phyloP scores from a whole-genome alignment of 495 filamentous ascomycete genomes.

The Penicillium argentinense region DNA sequence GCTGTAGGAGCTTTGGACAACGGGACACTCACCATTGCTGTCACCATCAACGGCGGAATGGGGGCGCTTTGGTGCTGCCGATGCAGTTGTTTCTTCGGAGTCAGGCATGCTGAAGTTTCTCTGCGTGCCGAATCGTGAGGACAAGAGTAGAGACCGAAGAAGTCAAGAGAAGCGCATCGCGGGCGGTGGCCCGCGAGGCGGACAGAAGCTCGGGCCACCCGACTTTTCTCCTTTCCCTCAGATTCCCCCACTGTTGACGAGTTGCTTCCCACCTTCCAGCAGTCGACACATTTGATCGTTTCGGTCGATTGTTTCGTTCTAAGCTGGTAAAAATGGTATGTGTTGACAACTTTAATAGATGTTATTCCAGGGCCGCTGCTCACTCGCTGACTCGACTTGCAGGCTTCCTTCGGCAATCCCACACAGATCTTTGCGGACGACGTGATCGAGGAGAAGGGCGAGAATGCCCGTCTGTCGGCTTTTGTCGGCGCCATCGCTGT shows the following conservation, averaged over 20 bases:
- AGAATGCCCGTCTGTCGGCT: constrained; percentile 96
- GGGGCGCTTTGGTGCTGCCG: constrained; percentile 31
- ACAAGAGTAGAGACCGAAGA: constrained; percentile 1
- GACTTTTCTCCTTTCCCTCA: constrained; percentile 40
- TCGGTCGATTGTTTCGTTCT: constrained; percentile 23
- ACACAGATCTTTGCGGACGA: constrained; percentile 99
- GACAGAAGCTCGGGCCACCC: constrained; percentile 41
- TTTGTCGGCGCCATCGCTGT: constrained; percentile 98
- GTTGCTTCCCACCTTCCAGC: constrained; percentile 20
- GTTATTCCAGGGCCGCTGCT: not conserved
- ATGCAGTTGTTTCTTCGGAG: constrained; percentile 20
- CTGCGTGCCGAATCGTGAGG: not conserved
- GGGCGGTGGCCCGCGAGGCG: constrained; percentile 33
- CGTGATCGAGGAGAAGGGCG: constrained; percentile 96
- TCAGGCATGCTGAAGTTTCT: constrained; percentile 35
- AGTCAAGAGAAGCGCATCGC: constrained; percentile 14
- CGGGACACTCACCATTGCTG: constrained; percentile 29
- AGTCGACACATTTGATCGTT: constrained; percentile 24
- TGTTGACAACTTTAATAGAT: not conserved
- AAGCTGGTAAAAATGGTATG: constrained; percentile 39
- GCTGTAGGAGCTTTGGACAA: constrained; percentile 2
- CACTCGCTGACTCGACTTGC: not conserved
- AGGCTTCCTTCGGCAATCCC: constrained; percentile 69
- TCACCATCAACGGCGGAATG: constrained; percentile 40
- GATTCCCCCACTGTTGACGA: constrained; percentile 30